Evolutionary conservation across 805 yeast genomes (phyloP).

Genomic region (Kluyveromyces wickerhamii): DNA sequence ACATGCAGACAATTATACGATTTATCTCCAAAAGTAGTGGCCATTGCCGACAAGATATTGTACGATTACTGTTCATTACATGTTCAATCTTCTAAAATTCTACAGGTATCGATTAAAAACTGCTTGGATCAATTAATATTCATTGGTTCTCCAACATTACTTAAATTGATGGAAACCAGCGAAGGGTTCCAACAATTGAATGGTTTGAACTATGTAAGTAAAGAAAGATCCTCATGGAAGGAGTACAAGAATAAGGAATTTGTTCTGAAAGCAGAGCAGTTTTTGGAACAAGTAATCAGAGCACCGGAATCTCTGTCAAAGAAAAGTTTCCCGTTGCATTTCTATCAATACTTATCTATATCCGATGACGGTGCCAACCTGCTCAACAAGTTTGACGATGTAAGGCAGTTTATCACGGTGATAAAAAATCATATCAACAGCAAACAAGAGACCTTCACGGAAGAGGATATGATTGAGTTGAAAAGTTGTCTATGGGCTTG

Average conservation of each 20-base stretch:
- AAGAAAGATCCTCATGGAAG: slow-evolving; percentile 64
- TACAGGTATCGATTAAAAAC: slow-evolving; percentile 21
- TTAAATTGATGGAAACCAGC: slow-evolving; percentile 56
- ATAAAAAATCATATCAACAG: slow-evolving; percentile 23
- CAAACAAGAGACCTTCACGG: slow-evolving; percentile 12
- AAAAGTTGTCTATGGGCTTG: slow-evolving; percentile 82
- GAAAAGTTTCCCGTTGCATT: slow-evolving; percentile 47
- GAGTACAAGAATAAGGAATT: slow-evolving; percentile 38
- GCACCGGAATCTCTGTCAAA: slow-evolving; percentile 5
- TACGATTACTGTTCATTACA: slow-evolving; percentile 44
- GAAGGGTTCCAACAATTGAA: slow-evolving; percentile 62
- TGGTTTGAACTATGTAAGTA: slow-evolving; percentile 50
- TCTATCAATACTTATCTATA: slow-evolving; percentile 71
- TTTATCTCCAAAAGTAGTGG: slow-evolving; percentile 45
- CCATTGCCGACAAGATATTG: slow-evolving; percentile 46
- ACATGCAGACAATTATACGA: slow-evolving; percentile 68
- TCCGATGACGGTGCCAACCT: slow-evolving; percentile 73
- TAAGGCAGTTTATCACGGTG: slow-evolving; percentile 33
- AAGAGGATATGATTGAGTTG: slow-evolving; percentile 38
- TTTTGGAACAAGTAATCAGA: slow-evolving; percentile 19
- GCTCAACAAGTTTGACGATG: slow-evolving; percentile 43
- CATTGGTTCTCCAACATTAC: slow-evolving; percentile 47
- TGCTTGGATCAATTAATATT: slow-evolving; percentile 38
- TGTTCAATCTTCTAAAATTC: slow-evolving; percentile 28
- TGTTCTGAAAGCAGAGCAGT: slow-evolving; percentile 40